Base-by-base conservation (phyloP, 805 yeast species). In the Starmerella sp. region DNA sequence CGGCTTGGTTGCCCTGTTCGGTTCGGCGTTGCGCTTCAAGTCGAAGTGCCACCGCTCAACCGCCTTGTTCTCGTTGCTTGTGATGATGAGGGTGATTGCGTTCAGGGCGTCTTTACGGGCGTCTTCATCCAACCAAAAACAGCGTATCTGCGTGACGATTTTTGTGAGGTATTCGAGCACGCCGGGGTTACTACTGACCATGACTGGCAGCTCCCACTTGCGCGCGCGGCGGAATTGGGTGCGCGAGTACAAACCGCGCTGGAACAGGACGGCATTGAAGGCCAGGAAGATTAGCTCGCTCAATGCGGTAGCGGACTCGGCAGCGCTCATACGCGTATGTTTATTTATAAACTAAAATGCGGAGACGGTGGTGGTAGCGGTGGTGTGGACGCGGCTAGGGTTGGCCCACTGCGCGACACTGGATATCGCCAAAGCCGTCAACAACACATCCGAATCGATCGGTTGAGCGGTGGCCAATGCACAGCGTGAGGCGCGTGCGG, bases 1-100 rank as follows among this genome's bases (percentile, higher is more conserved):
- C 31, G 29, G 8, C 4, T 44, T 30, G 6, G 17, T 8, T 11
- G 15, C 10, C 9, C 17, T n/a, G 2, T 17, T 44, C 1, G 14
- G 7, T 2, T 10, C 28, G 6, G 6, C 3, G 13, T n/a, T 31
- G 13, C 17, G 36, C 36, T 8, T 6, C 15, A 44, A 54, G 3
- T n/a, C 78, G 64, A 90, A 90, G 64, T 86, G 86, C 97, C 97
- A 90, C 53, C 87, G 71, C 67, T 90, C 97, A 2, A 83, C 82
- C 2, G 76, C 77, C 36, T 84, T 88, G 0, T 80, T 81, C 0
- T 81, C 74, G 42, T 79, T 81, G 60, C 82, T 83, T 32, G 83
- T 77, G 1, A 88, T 71, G n/a, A 89, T 81, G 9, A 91, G 73
- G 2, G 86, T 82, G 41, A 90, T 69, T 60, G 80, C 79, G 29